These are phyloP conservation scores for Pseudozyma sp. DNA, from an alignment of 1,284 basidiomycete genomes.

Conservation along the genomic window DNA sequence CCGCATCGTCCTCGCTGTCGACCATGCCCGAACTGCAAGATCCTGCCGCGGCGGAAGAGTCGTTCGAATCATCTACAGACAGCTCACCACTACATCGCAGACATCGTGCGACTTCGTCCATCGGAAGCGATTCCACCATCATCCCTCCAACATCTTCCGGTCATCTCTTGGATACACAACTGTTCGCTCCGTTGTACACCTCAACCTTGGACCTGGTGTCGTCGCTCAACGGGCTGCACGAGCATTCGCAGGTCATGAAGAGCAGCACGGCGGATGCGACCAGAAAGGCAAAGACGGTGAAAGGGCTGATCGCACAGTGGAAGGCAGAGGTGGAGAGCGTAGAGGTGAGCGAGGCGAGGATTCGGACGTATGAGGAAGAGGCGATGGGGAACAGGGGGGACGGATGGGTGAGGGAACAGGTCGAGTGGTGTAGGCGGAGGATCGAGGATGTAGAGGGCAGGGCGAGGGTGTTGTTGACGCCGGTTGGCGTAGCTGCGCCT, in stretches of 20 bases:
- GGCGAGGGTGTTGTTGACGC: slow-evolving; percentile 23
- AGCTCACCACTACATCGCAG: background rate
- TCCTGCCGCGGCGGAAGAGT: too few species aligned
- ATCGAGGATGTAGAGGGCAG: slow-evolving; percentile 22
- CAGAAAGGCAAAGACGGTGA: slow-evolving; percentile 34
- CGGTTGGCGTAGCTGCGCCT: slow-evolving; percentile 12
- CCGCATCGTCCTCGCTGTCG: background rate
- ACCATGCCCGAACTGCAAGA: too few species aligned
- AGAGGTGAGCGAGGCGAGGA: slow-evolving; percentile 27
- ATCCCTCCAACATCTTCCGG: background rate
- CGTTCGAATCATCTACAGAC: background rate
- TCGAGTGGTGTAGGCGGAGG: slow-evolving; percentile 20
- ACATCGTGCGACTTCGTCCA: background rate
- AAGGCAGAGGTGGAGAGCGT: slow-evolving; percentile 35
- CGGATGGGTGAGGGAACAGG: slow-evolving; percentile 30
- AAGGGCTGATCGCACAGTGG: slow-evolving; percentile 37
- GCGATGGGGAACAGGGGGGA: background rate
- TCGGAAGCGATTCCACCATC: slow-evolving; percentile 10
- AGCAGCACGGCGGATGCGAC: slow-evolving; percentile 32
- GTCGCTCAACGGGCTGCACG: slow-evolving; percentile 32
- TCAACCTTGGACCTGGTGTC: slow-evolving; percentile 20
- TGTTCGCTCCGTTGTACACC: slow-evolving; percentile 25
- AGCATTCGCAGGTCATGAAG: slow-evolving; percentile 50
- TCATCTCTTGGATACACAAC: background rate
- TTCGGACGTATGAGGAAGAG: slow-evolving; percentile 1